Conservation (phyloP, 2,329 filamentous ascomycete species). For the Fusarium redolens region DNA sequence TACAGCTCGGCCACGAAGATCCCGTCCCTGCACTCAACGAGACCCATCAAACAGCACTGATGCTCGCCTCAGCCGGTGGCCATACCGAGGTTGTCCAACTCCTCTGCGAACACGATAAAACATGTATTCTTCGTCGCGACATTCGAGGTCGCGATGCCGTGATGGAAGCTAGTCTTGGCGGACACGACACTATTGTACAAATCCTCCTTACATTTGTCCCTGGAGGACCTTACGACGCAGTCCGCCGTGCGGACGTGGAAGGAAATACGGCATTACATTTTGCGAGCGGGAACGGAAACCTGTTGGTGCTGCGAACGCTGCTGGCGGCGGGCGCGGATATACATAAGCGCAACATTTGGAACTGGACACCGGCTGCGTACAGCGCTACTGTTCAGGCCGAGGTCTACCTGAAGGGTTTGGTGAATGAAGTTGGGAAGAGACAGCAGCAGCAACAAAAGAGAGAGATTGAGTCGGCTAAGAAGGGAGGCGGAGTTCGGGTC, state of each 20-base stretch:
- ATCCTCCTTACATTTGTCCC: conserved; percentile 71
- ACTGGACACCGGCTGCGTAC: conserved; percentile 87
- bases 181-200: conserved; percentile 73
- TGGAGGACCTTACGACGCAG: conserved; percentile 62
- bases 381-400: conserved; percentile 85
- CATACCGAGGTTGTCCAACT: conserved; percentile 80
- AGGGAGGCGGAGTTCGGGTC: conserved; percentile 57
- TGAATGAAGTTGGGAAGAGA: conserved; percentile 76
- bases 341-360: conserved; percentile 77
- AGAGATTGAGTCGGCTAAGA: conserved; percentile 55
- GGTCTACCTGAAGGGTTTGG: conserved; percentile 82
- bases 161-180: conserved; percentile 71
- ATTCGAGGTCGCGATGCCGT: conserved; percentile 77
- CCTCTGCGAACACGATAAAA: conserved; percentile 72
- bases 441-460: conserved; percentile 50
- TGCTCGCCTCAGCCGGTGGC: conserved; percentile 77
- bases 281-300: conserved; percentile 82
- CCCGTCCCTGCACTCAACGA: conserved; percentile 81
- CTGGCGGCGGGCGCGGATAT: conserved; percentile 83
- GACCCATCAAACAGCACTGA: conserved; percentile 81
- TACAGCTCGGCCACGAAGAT: conserved; percentile 80
- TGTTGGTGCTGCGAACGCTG: conserved; percentile 80
- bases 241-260: conserved; percentile 71
- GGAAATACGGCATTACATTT: conserved; percentile 93
- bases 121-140: conserved; percentile 73